Conservation (phyloP, 805 yeast genomes). For the Saturnispora diversa region DNA sequence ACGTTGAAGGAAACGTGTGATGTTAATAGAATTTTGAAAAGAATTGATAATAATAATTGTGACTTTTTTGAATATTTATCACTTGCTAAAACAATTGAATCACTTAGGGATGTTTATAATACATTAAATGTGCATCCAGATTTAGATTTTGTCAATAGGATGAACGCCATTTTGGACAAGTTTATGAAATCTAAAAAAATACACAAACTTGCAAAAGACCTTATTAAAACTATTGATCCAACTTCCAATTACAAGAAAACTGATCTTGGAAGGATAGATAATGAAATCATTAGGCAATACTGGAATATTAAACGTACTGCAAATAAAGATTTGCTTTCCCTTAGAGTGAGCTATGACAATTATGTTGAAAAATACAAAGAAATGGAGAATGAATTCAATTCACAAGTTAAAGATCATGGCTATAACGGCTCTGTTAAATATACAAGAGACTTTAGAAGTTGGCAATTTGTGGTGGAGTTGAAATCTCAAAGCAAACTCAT, state of each 20-base stretch:
- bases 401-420: slow-evolving; percentile 16
- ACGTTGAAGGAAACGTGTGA: slow-evolving; percentile 44
- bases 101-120: slow-evolving; percentile 25
- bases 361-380: slow-evolving; percentile 12
- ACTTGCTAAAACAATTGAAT: slow-evolving; percentile 23
- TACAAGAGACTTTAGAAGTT: slow-evolving; percentile 22
- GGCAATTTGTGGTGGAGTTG: slow-evolving; percentile 23
- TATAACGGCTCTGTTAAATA: slow-evolving; percentile 21
- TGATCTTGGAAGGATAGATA: slow-evolving; percentile 18
- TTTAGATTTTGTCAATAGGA: slow-evolving; percentile 7
- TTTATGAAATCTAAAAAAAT: slow-evolving; percentile 15
- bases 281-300: slow-evolving; percentile 19
- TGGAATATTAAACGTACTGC: slow-evolving; percentile 25
- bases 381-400: slow-evolving; percentile 12
- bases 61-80: slow-evolving; percentile 27
- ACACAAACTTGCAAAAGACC: slow-evolving; percentile 21
- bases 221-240: slow-evolving; percentile 24
- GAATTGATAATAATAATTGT: slow-evolving; percentile 37
- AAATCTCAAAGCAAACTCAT: slow-evolving; percentile 23
- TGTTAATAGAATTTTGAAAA: slow-evolving; percentile 51
- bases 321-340: slow-evolving; percentile 14
- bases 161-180: slow-evolving; percentile 19
- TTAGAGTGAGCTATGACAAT: slow-evolving; percentile 20
- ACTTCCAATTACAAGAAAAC: slow-evolving; percentile 15
- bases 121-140: slow-evolving; percentile 14